Evolutionary conservation across 2,329 filamentous ascomycete species (phyloP).

Genomic region (Nothophoma quercina): DNA sequence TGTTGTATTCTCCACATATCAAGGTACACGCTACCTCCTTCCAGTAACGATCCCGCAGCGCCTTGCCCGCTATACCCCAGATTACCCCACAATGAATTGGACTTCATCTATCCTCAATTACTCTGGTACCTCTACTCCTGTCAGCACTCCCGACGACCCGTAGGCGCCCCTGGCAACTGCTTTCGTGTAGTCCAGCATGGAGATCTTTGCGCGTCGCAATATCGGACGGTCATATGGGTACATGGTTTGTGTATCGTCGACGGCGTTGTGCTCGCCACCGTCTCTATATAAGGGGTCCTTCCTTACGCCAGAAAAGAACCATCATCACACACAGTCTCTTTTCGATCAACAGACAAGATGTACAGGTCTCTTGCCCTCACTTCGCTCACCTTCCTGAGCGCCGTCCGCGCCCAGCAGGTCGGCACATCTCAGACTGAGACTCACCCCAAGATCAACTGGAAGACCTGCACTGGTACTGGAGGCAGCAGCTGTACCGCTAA

Average conservation of each 20-base stretch:
- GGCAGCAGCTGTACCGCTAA: conserved; percentile 50
- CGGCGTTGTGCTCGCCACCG: not conserved
- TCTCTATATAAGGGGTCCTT: conserved; percentile 38
- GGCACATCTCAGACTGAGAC: conserved; percentile 51
- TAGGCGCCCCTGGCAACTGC: conserved; percentile 31
- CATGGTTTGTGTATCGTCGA: conserved; percentile 19
- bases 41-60: conserved; percentile 39
- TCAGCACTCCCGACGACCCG: conserved; percentile 44
- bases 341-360: conserved; percentile 45
- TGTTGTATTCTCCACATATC: conserved; percentile 16
- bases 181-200: conserved; percentile 19
- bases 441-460: conserved; percentile 52
- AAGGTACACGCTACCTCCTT: conserved; percentile 32
- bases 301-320: conserved; percentile 14
- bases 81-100: conserved; percentile 39
- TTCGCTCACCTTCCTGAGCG: conserved; percentile 51
- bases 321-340: conserved; percentile 39
- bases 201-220: conserved; percentile 29
- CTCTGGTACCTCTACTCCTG: conserved; percentile 26
- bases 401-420: conserved; percentile 52
- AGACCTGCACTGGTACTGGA: conserved; percentile 51
- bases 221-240: conserved; percentile 28
- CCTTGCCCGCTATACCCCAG: conserved; percentile 45
- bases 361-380: conserved; percentile 51
- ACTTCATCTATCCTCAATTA: conserved; percentile 49